These are phyloP conservation scores for Sporisorium exsertum DNA, from an alignment of 1,284 basidiomycete species.

Conservation along the genomic window DNA sequence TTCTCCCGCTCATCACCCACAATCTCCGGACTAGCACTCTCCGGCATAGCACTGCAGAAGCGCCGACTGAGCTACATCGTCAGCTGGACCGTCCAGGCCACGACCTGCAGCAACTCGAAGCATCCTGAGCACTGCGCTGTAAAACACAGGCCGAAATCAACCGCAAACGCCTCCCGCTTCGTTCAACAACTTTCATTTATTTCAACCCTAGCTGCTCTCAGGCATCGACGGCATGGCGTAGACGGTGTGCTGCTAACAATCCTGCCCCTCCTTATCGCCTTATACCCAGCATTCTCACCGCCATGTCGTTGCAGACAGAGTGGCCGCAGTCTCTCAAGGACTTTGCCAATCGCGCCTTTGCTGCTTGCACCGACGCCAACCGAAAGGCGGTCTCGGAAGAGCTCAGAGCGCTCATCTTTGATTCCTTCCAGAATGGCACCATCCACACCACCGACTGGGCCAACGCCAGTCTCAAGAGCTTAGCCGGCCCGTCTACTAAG, in stretches of 20 bases:
- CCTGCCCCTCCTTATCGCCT: background rate
- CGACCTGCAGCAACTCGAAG: too few relatives aligned
- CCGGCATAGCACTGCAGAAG: too few relatives aligned
- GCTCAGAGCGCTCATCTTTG: conserved; percentile 70
- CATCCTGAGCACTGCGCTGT: background rate
- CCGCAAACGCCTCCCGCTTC: too few relatives aligned
- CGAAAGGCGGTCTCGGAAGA: conserved; percentile 70
- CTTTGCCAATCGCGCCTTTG: conserved; percentile 64
- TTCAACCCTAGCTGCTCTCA: background rate
- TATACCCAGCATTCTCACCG: too few relatives aligned
- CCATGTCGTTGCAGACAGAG: conserved; percentile 54
- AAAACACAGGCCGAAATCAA: background rate
- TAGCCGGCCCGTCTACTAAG: conserved; percentile 50
- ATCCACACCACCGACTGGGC: conserved; percentile 91
- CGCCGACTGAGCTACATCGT: too few relatives aligned
- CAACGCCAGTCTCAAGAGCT: conserved; percentile 83
- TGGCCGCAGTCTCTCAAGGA: conserved; percentile 61
- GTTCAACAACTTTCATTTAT: too few relatives aligned
- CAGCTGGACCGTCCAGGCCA: too few relatives aligned
- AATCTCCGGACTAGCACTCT: background rate
- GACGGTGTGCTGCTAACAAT: background rate
- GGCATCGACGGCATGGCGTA: background rate
- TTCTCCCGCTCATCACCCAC: background rate
- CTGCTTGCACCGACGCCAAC: conserved; percentile 69
- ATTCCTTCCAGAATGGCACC: conserved; percentile 74